A percentile compares a stretch with the other conserved stretches of the same genome.
Evolutionary conservation across 495 filamentous ascomycete genomes (phyloP).

Genomic region (Lepraria neglecta): DNA sequence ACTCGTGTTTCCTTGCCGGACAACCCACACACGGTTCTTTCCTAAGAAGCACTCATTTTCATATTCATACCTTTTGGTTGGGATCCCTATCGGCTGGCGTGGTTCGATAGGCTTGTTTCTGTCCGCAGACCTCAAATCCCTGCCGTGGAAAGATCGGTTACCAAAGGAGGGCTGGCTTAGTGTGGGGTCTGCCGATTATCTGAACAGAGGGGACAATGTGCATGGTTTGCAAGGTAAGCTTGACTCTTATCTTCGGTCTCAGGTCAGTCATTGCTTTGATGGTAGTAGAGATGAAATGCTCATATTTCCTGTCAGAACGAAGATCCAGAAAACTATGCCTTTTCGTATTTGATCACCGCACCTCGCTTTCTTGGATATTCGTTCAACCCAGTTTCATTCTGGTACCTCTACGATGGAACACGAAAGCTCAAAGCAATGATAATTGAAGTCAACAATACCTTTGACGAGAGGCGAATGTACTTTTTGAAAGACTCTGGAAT

Average conservation of each 20-base stretch:
- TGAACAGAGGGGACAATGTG: constrained; percentile 43
- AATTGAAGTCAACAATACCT: constrained; percentile 74
- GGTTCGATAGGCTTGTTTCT: constrained; percentile 49
- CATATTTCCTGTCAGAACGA: constrained; percentile 20
- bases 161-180: constrained; percentile 45
- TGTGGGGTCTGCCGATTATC: constrained; percentile 53
- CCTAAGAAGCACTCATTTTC: constrained; percentile 58
- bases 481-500: constrained; percentile 21
- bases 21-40: constrained; percentile 54
- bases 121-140: constrained; percentile 38
- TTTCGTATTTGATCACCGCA: constrained; percentile 64
- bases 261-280: constrained; percentile 20
- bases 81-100: constrained; percentile 57
- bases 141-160: neutral
- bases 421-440: constrained; percentile 59
- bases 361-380: constrained; percentile 63
- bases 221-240: constrained; percentile 53
- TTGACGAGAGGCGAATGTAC: constrained; percentile 57
- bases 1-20: constrained; percentile 53
- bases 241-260: constrained; percentile 45
- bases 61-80: constrained; percentile 61
- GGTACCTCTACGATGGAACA: constrained; percentile 63
- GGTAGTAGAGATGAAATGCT: neutral
- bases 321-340: constrained; percentile 33
- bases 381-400: constrained; percentile 74